Conservation (phyloP, 2,329 filamentous ascomycete genomes). For the Fusarium napiforme region DNA sequence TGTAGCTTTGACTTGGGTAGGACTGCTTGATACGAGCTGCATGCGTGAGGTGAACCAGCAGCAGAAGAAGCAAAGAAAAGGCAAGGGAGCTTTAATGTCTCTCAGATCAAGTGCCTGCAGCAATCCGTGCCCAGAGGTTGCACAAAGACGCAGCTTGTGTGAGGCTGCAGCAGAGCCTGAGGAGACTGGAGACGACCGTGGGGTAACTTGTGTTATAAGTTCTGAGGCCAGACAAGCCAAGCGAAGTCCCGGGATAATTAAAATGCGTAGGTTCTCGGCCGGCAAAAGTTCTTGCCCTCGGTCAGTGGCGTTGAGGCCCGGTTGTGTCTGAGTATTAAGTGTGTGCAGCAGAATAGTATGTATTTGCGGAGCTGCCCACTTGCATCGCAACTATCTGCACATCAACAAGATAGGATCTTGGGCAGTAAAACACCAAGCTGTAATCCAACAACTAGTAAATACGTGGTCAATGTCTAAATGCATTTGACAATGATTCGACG, state of each 20-base stretch:
- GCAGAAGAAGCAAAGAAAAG: constrained; percentile 1
- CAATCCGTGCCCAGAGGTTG: constrained; percentile 17
- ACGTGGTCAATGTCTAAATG: background rate
- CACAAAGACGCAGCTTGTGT: constrained; percentile 13
- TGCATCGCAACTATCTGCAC: constrained; percentile 23
- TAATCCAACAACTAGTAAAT: constrained; percentile 9
- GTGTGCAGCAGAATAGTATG: constrained; percentile 36
- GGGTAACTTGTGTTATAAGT: constrained; percentile 23
- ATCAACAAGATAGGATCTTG: constrained; percentile 10
- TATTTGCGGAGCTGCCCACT: constrained; percentile 35
- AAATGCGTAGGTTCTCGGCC: constrained; percentile 13
- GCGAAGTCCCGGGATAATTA: constrained; percentile 22
- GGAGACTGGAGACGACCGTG: constrained; percentile 17
- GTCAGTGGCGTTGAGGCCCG: constrained; percentile 28
- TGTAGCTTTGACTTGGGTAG: constrained; percentile 25
- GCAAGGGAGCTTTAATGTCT: constrained; percentile 23
- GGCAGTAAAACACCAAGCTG: background rate
- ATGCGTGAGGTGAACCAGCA: constrained; percentile 21
- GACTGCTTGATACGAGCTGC: constrained; percentile 42
- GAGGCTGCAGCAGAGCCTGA: constrained; percentile 31
- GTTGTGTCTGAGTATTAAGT: constrained; percentile 32
- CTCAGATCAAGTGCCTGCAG: constrained; percentile 30
- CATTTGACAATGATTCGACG: background rate
- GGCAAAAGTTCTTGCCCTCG: constrained; percentile 8
- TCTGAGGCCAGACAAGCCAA: constrained; percentile 34